Evolutionary conservation across 257 asterid genomes (phyloP).

Genomic region (Jacaranda copaia): DNA sequence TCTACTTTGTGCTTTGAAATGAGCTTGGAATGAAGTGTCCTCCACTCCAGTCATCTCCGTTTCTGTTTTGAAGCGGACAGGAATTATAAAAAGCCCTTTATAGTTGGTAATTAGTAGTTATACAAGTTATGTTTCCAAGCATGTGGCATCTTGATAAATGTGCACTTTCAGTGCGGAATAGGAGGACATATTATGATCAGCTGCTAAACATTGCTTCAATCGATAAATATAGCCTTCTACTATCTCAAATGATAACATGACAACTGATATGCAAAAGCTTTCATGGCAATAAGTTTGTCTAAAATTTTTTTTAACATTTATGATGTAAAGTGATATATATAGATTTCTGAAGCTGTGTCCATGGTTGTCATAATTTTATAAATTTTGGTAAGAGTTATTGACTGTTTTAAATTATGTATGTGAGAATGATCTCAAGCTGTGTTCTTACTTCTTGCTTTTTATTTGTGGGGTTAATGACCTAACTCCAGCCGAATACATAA

Average conservation of each 20-base stretch:
- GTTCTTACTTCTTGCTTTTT: neutral
- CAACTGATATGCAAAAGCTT: constrained; percentile 12
- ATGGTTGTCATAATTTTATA: constrained; percentile 2
- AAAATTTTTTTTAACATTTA: neutral
- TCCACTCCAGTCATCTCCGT: neutral
- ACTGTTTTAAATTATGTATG: neutral
- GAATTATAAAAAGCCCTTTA: constrained; percentile 3
- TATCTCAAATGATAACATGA: neutral
- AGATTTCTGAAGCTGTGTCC: constrained; percentile 8
- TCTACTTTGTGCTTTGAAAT: constrained; percentile 16
- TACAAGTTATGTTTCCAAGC: constrained; percentile 11
- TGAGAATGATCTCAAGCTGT: constrained; percentile 3
- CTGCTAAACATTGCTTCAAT: constrained; percentile 27
- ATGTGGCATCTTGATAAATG: constrained; percentile 18
- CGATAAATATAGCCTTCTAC: neutral
- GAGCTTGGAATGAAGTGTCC: constrained; percentile 23
- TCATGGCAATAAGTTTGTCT: constrained; percentile 10
- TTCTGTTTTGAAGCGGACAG: constrained; percentile 25
- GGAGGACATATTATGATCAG: constrained; percentile 2
- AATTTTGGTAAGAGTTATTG: neutral
- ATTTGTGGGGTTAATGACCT: constrained; percentile 12
- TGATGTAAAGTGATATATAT: neutral
- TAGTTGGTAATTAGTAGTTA: constrained; percentile 21
- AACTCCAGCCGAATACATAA: constrained; percentile 9
- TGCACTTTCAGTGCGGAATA: neutral